phyloP scores from a whole-genome alignment of 1,284 basidiomycete species.

The Sporisorium graminicola region DNA sequence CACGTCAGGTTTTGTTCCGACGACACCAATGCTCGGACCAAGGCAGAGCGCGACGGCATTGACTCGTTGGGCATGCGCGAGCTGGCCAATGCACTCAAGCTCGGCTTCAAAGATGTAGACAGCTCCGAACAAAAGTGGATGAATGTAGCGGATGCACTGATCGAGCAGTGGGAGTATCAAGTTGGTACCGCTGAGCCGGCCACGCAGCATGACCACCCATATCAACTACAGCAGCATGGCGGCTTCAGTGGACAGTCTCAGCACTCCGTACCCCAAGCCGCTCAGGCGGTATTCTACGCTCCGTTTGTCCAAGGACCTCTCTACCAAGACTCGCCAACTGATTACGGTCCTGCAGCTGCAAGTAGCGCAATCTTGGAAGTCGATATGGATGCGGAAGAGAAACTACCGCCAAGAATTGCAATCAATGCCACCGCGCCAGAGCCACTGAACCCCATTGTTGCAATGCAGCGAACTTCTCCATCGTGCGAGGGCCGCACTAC shows the following conservation, averaged over 20 bases:
- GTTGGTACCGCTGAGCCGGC: neutral
- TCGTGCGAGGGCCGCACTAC: conserved; percentile 27
- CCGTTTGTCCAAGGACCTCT: neutral
- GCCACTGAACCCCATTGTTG: neutral
- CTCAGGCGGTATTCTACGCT: neutral
- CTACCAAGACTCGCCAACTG: neutral
- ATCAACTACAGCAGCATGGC: conserved; percentile 1
- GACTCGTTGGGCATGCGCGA: conserved; percentile 44
- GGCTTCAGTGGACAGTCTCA: neutral
- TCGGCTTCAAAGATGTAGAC: conserved; percentile 16
- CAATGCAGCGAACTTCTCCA: neutral
- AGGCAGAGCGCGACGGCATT: conserved; percentile 42
- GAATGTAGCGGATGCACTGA: conserved; percentile 32
- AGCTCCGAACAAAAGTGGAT: conserved; percentile 29
- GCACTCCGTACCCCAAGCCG: neutral
- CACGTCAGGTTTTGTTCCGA: conserved; percentile 45
- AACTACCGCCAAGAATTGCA: neutral
- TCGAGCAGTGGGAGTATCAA: conserved; percentile 53
- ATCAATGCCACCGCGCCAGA: neutral
- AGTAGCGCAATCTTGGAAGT: conserved; percentile 14
- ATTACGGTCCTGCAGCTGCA: neutral
- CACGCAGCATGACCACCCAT: neutral
- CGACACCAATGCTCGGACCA: conserved; percentile 52
- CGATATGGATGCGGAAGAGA: conserved; percentile 33
- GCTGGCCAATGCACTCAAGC: conserved; percentile 25